These are phyloP conservation scores for Pythium aquatile DNA, from an alignment of 352 stramenopile species.

Conservation along the genomic window DNA sequence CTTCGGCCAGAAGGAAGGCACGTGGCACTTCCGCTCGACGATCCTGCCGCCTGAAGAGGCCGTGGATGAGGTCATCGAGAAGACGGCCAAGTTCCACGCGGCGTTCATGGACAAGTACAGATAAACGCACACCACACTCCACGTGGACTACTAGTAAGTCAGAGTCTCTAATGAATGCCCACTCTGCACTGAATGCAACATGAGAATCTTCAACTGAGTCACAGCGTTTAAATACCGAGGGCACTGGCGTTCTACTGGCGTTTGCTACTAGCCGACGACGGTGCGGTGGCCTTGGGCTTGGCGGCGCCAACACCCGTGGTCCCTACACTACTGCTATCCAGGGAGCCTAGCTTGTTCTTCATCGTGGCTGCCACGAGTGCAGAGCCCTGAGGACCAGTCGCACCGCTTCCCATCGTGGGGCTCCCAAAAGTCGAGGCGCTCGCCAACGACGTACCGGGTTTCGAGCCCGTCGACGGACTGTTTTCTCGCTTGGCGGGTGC, in stretches of 20 bases:
- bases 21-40: slow-evolving; percentile 98
- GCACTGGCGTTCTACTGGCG: slow-evolving; percentile 17
- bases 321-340: slow-evolving; percentile 30
- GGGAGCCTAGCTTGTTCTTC: slow-evolving; percentile 39
- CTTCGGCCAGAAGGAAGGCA: slow-evolving; percentile 95
- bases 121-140: slow-evolving; percentile 32
- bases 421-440: slow-evolving; percentile 1
- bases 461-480: slow-evolving; percentile 52
- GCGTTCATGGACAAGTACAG: slow-evolving; percentile 96
- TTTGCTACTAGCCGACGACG: slow-evolving; percentile 29
- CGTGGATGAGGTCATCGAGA: slow-evolving; percentile 94
- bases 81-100: slow-evolving; percentile 94
- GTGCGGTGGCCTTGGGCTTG: slow-evolving; percentile 37
- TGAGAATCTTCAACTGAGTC: slow-evolving; percentile 8
- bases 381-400: slow-evolving; percentile 24
- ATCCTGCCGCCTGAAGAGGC: slow-evolving; percentile 97
- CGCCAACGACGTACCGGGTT: slow-evolving; percentile 29
- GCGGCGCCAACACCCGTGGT: slow-evolving; percentile 12
- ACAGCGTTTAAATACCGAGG: slow-evolving; percentile 12
- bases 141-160: background rate
- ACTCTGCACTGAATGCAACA: background rate
- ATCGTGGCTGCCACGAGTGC: slow-evolving; percentile 28
- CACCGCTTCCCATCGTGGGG: slow-evolving; percentile 6
- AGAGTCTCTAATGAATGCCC: background rate
- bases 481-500: slow-evolving; percentile 69